Evolutionary conservation across 1,284 basidiomycete species (phyloP), one percentile per base, ranked within the genome.

Genomic region (Ustilago shanxiensis): DNA sequence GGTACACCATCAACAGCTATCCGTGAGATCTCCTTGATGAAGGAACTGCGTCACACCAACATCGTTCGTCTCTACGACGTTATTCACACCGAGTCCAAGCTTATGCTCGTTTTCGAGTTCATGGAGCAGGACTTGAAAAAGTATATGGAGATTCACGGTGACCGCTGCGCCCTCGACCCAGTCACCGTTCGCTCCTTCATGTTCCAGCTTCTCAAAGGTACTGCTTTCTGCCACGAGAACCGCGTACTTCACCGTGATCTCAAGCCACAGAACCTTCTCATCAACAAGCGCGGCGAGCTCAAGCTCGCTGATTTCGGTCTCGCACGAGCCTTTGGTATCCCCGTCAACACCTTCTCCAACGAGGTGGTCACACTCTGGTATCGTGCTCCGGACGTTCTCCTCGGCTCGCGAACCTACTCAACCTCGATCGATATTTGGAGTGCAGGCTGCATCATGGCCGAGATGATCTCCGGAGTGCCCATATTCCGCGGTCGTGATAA

Each of bases 361-460:
- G 84, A 86, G 59, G 84, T 86, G 41, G 97, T 99, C 31, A 99
- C 97, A 6, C 89, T 99, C 14, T 99, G 97, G 97, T 99, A 99
- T 87, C 93, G 97, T 63, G 96, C 97, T 0, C 97, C 97, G 1
- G 97, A 99, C 85, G 97, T 99, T 49, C 90, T 99, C 18, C 91
- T 99, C 72, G 97, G 97, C 58, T 97, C 95, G 44, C 90, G 97
- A 61, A 98, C 96, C 60, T 99, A 99, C 87, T 95, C 93, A 86
- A 99, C 97, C 2, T 96, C 94, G 22, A 98, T 99, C 85, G 97
- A 99, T 87, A 94, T 99, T 72, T 99, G 97, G 97, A 96, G 94
- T 7, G 97, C 95, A 65, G 97, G 97, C 8, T 99, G 97, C 86
- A 99, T 99, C 85, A 97, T 99, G 87, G 96, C 96, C 18, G 88